phyloP scores from a whole-genome alignment of 2,329 filamentous ascomycete genomes.

The Arthroderma sp. region DNA sequence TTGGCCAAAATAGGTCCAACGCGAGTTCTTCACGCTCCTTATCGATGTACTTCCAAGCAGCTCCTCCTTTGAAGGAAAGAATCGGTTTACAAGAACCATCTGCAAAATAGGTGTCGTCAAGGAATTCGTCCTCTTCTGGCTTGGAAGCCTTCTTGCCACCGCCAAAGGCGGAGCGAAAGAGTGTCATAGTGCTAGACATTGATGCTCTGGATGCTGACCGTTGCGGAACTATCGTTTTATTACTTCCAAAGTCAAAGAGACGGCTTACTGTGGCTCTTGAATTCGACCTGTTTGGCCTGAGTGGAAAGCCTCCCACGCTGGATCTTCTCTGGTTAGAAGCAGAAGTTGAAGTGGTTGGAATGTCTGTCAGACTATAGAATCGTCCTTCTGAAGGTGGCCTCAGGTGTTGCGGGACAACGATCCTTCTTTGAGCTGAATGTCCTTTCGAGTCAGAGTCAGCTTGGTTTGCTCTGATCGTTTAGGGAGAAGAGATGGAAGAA shows the following conservation, averaged over 20 bases:
- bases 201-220: conserved; percentile 4
- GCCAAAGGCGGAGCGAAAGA: conserved; percentile 7
- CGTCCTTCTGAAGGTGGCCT: no score
- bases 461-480: no score
- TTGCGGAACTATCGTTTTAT: neutral
- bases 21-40: conserved; percentile 16
- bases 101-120: conserved; percentile 5
- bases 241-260: conserved; percentile 8
- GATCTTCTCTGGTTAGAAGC: conserved; percentile 10
- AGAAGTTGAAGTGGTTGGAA: no score
- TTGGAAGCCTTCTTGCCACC: conserved; percentile 1
- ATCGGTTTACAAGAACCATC: conserved; percentile 7
- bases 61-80: conserved; percentile 18
- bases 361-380: no score
- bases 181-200: conserved; percentile 4
- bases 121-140: conserved; percentile 3
- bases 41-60: conserved; percentile 19
- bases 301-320: conserved; percentile 16
- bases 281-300: conserved; percentile 5
- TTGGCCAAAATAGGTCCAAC: conserved; percentile 26
- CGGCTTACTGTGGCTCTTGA: conserved; percentile 1
- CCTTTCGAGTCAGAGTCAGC: no score
- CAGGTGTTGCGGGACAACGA: no score
- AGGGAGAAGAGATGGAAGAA: no score
- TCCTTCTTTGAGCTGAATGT: no score